A percentile compares a stretch with the other conserved stretches of the same genome.
phyloP scores from a whole-genome alignment of 805 yeast genomes.

The baker's yeast (Saccharomyces cerevisiae) region DNA sequence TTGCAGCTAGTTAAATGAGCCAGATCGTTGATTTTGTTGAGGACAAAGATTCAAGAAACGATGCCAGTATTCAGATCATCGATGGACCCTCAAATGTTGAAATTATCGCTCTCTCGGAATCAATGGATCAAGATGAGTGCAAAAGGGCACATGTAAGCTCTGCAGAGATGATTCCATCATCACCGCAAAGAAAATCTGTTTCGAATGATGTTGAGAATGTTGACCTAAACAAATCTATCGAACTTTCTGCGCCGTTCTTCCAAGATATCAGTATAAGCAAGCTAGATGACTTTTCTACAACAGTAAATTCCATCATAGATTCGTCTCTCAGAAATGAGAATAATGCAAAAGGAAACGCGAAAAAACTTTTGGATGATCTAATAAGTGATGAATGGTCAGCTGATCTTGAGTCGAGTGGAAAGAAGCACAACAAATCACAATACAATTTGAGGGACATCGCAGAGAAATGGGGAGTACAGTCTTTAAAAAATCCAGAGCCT shows the following conservation, averaged over 20 bases:
- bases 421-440: not conserved
- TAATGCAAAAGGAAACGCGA: not conserved
- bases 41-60: not conserved
- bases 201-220: not conserved
- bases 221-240: conserved; percentile 10
- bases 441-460: not conserved
- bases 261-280: conserved; percentile 14
- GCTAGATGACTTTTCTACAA: not conserved
- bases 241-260: conserved; percentile 17
- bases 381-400: conserved; percentile 11
- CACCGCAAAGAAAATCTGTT: not conserved
- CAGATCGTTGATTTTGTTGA: not conserved
- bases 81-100: not conserved
- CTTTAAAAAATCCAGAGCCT: not conserved
- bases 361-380: conserved; percentile 12
- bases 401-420: not conserved
- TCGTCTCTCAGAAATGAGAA: not conserved
- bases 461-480: not conserved
- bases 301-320: not conserved
- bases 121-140: not conserved
- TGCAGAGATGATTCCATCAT: not conserved
- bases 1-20: not conserved
- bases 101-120: not conserved
- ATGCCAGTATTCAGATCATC: not conserved
- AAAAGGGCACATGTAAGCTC: not conserved